Evolutionary conservation across 306 rosid species (phyloP).

Genomic region (Vachellia pachyceras): DNA sequence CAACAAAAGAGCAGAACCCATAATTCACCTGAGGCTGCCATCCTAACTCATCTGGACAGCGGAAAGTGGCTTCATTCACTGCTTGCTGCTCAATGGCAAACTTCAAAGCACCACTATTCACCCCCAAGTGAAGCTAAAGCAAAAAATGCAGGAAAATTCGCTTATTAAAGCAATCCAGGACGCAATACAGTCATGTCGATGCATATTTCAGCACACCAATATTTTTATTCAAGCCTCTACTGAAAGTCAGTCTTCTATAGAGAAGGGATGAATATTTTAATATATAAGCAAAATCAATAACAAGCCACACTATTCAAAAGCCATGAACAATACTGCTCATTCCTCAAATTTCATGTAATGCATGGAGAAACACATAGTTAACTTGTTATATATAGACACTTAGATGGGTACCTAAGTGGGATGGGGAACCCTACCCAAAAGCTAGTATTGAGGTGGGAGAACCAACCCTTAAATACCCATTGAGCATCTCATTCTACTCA

Average conservation of each 20-base stretch:
- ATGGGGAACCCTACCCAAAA: too few species aligned
- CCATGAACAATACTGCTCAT: background rate
- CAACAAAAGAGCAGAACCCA: slow-evolving; percentile 15
- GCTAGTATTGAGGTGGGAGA: too few species aligned
- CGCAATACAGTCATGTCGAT: slow-evolving; percentile 3
- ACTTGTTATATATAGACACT: slow-evolving; percentile 10
- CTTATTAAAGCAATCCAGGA: slow-evolving; percentile 34
- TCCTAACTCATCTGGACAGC: slow-evolving; percentile 82
- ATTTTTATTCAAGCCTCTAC: slow-evolving; percentile 11
- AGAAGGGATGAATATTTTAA: background rate
- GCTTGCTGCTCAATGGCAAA: slow-evolving; percentile 79
- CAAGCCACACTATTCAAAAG: background rate
- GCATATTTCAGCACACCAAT: slow-evolving; percentile 16
- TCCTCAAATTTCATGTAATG: background rate
- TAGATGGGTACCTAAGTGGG: too few species aligned
- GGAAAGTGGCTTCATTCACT: slow-evolving; percentile 82
- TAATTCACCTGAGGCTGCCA: slow-evolving; percentile 79
- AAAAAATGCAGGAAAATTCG: slow-evolving; percentile 24
- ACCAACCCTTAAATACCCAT: too few species aligned
- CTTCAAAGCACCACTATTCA: slow-evolving; percentile 70
- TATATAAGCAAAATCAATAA: background rate
- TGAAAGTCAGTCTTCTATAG: slow-evolving; percentile 9
- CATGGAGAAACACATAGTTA: background rate
- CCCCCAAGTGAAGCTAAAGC: slow-evolving; percentile 92
- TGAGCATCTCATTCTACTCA: too few species aligned